Evolutionary conservation across 2,329 filamentous ascomycete genomes (phyloP), one percentile per base, ranked within the genome.

Genomic region (Blumeriella jaapii): DNA sequence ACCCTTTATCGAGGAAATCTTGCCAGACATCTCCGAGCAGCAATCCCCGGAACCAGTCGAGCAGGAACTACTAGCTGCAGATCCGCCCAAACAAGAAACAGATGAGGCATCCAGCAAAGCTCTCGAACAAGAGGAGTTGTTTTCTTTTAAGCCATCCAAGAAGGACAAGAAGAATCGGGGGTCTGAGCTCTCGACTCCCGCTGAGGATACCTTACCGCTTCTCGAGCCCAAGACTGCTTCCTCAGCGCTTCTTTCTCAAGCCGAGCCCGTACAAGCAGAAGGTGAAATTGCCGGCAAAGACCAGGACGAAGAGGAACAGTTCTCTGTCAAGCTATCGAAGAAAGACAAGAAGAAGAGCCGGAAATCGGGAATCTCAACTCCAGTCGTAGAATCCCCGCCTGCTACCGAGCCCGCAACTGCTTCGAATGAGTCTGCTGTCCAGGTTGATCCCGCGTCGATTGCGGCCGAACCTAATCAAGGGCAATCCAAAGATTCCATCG

Each of bases 121-220:
- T 14, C 20, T 24, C 14, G 26, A 35, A 5, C 20, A 28, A 18
- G 36, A 35, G 22, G 31, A 38, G 13, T 35, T 31, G 28, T 17
- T 11, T 10, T 36, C 34, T 20, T 31, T 25, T 12, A 44, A 46
- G 33, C 42, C 38, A 30, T 36, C 37, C n/a, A 42, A 38, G 33
- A 40, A 45, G 19, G 40, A 44, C 28, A 46, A 44, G 38, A 40
- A 42, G 23, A 42, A 36, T 9, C 32, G 8, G 12, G 25, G 39
- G 12, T 45, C 44, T 20, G 31, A 24, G 10, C 14, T 46, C 11
- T 42, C 42, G 11, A 40, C 38, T 20, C 42, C 42, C 26, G 15
- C 39, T 17, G 40, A 44, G 12, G 20, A 38, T 23, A 5, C 28
- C 13, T 20, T 33, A 26, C 28, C 26, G 7, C 22, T 24, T 6